Evolutionary conservation across 495 filamentous ascomycete species (phyloP), one percentile per base, ranked within the genome.

Genomic region (Lepraria neglecta): DNA sequence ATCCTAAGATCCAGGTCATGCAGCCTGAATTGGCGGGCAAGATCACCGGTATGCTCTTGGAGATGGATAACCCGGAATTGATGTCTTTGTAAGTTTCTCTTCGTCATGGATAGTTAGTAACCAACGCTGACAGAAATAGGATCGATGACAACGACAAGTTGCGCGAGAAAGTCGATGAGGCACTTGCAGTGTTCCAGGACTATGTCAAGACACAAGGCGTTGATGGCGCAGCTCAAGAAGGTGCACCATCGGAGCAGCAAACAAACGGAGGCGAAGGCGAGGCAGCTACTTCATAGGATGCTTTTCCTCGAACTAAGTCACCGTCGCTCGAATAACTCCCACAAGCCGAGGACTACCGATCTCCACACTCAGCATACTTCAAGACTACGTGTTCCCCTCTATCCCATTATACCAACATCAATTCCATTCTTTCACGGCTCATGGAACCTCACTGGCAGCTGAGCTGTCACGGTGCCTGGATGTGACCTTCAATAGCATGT

Each of bases 41-140:
- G 87, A 97, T 99, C 71, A 99, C 94, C 62, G 94, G 94, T 75
- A 99, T 99, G 94, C 84, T 99, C 69, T 72, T 99, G 67, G 94
- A 99, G 82, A 99, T 99, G 94, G 94, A 97, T 64, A 97, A 97
- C 72, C 65, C 78, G 51, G 94, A 99, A 80, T 77, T 99, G 64
- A 76, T 99, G 69, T 87, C 87, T 74, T 81, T 99, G 94, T 98
- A 85, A 90, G 94, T 91, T 61, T 52, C 15, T 9, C 38, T n/a
- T 27, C 21, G 31, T 51, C 24, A 58, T 27, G 42, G 33, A 17
- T 31, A 0, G 4, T 51, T 52, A 6, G 15, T 31, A 1, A 1
- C 35, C 35, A 38, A 38, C 2, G 35, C 69, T 72, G 64, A 74
- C 61, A 61, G 50, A 59, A 52, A 42, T 61, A 98, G 94, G 57